phyloP scores from a whole-genome alignment of 345 rosid genomes.

The Melastoma malabathricum region DNA sequence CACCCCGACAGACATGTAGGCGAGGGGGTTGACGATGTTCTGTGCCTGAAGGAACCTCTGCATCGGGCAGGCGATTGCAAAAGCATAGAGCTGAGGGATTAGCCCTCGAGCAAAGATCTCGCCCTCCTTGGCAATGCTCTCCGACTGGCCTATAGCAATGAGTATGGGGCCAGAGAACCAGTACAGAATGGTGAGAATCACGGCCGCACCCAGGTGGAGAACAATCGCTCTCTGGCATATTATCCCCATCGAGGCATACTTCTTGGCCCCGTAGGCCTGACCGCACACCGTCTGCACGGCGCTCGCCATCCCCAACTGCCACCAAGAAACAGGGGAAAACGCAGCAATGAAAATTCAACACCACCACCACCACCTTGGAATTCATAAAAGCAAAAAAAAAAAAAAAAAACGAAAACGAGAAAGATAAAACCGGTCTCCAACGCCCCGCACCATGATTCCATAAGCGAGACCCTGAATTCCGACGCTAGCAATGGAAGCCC shows the following conservation, averaged over 20 bases:
- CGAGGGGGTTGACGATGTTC: slow-evolving; percentile 85
- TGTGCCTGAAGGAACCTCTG: slow-evolving; percentile 93
- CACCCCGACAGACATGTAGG: slow-evolving; percentile 66
- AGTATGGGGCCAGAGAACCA: slow-evolving; percentile 55
- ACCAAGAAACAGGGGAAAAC: background rate
- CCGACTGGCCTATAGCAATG: slow-evolving; percentile 45
- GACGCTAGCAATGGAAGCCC: slow-evolving; percentile 74
- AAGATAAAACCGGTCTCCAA: too few relatives aligned
- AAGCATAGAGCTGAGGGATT: slow-evolving; percentile 77
- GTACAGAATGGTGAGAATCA: slow-evolving; percentile 52
- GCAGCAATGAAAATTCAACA: background rate
- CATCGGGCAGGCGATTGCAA: slow-evolving; percentile 75
- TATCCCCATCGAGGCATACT: slow-evolving; percentile 67
- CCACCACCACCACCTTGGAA: background rate
- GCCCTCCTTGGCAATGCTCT: slow-evolving; percentile 46
- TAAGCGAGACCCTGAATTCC: slow-evolving; percentile 91
- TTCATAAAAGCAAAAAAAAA: too few relatives aligned
- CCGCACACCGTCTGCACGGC: slow-evolving; percentile 98
- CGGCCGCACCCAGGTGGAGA: slow-evolving; percentile 61
- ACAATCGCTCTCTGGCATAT: slow-evolving; percentile 79
- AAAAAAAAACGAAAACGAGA: too few relatives aligned
- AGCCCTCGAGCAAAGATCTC: slow-evolving; percentile 57
- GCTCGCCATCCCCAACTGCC: slow-evolving; percentile 86
- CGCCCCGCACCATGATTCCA: slow-evolving; percentile 67
- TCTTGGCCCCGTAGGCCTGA: slow-evolving; percentile 83